Conservation (phyloP, 352 stramenopile species). For the Lagenidium sp. region DNA sequence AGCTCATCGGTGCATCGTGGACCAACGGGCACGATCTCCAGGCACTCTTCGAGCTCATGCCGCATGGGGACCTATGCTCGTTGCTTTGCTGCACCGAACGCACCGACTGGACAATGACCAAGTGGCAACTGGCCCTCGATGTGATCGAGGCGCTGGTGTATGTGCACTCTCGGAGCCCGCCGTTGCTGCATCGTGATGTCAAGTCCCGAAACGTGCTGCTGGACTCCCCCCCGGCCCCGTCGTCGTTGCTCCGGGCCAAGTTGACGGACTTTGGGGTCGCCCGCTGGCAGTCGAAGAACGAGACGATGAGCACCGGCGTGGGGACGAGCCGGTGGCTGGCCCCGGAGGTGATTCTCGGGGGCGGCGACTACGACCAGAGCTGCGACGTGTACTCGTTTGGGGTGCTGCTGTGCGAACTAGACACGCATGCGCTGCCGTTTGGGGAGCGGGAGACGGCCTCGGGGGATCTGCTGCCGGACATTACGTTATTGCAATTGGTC, state of each 20-base stretch:
- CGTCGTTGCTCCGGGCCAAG: conserved; percentile 3
- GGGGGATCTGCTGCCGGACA: neutral
- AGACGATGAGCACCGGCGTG: conserved; percentile 4
- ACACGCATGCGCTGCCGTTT: conserved; percentile 11
- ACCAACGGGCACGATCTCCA: neutral
- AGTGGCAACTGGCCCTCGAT: conserved; percentile 11
- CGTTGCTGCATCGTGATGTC: no score
- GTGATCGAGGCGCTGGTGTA: conserved; percentile 10
- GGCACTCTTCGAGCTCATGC: conserved; percentile 1
- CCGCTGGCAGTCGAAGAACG: neutral
- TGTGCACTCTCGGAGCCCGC: conserved; percentile 8
- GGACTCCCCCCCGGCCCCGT: no score
- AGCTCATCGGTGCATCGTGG: conserved; percentile 4
- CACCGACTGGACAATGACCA: conserved; percentile 4
- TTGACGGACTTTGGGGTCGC: conserved; percentile 8
- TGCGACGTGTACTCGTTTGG: conserved; percentile 4
- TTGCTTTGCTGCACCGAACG: neutral
- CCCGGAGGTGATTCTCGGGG: conserved; percentile 3
- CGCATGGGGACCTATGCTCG: neutral
- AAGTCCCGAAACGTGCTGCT: conserved; percentile 10
- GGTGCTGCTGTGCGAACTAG: conserved; percentile 10
- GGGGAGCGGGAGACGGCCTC: no score
- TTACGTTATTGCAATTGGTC: neutral
- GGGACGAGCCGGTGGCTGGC: no score
- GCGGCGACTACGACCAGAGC: neutral